Evolutionary conservation across 2,329 filamentous ascomycete species (phyloP), one percentile per base, ranked within the genome.

Genomic region (Aspergillus ochraceus): DNA sequence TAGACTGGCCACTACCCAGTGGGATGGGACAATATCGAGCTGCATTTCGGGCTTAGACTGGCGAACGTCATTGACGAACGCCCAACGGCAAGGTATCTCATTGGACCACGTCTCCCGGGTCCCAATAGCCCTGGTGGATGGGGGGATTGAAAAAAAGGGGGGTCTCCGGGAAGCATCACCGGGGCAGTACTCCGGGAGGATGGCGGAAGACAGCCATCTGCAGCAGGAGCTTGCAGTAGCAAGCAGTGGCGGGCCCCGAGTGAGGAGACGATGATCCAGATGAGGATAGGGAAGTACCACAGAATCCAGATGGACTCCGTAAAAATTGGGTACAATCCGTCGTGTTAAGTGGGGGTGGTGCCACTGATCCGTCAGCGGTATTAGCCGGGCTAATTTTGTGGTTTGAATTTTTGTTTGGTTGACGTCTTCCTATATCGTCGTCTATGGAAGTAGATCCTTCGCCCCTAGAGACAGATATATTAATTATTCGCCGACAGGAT

Each of bases 71-170:
- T 70, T 55, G 60, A 68, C 65, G 71, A 75, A 73, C 69, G 66
- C 68, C 69, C 64, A 67, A 71, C 66, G 64, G 58, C 61, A 67
- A 59, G 53, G 36, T 36, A 59, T 70, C 59, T 71, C 63, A 77
- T 78, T 78, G 76, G 75, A 68, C 76, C 76, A 78, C 76, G 76
- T 78, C 72, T 76, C 70, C 66, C 64, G 63, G 70, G 64, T 52
- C 64, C 67, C 69, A 69, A 69, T 70, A 62, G 63, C 57, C 65
- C 61, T 66, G 57, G 61, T 67, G 64, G 64, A 67, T 59, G 63
- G 58, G 59, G 45, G 64, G 68, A 66, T 61, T 61, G 59, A 68
- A 55, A 59, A 49, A 60, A 54, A 49, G 17, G 45, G 62, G 62
- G 57, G 64, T 60, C 57, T 53, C 60, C 55, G 60, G 57, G 36